Base-by-base conservation (phyloP, 78 protist genomes). In the Protostelium mycophagum region DNA sequence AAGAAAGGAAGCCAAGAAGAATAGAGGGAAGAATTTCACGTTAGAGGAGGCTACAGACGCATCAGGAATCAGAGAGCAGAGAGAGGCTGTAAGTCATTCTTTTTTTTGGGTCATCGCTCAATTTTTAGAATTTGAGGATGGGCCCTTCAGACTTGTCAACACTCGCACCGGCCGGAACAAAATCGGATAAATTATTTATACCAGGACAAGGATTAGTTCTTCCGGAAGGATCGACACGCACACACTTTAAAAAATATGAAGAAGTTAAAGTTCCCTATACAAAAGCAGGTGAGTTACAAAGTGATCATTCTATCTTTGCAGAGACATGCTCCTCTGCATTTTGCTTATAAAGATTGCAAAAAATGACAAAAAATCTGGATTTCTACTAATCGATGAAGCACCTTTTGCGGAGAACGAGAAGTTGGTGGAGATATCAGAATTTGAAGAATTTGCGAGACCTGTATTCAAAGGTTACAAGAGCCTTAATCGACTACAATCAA, bases 201-300 rank as follows among this genome's bases (percentile, higher is more conserved):
- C 16, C 16, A 25, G 73, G 73, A 16, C 73, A 51, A 16, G 73
- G 73, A 5, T 25, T 51, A 5, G 16, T 51, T 5, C 16, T 51
- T 25, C 73, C 73, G 5, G 73, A 51, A 51, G 73, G 73, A 5
- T 51, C 73, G 31, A 16, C 16, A 25, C 73, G 73, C 5, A 51
- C 73, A 25, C 86, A 85, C 63, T 25, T 16, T 5, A 36, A 85
- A 16, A 85, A 85, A 85, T 85, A 85, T 16, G 37, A 85, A 85
- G 34, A 36, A 85, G 37, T 85, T 5, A 25, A 25, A 5, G 36
- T 36, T 16, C 37, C 36, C n/a, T 28, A 0, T 1, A n/a, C 83
- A 90, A 87, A 35, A 28, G 38, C 0, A 63, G 25, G 96, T 98
- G 84, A 97, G 97, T 89, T 89, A 94, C 28, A 73, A 97, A n/a